Base-by-base conservation (phyloP, 139 green algal genomes). In the Chlamydomonas schloesseri region DNA sequence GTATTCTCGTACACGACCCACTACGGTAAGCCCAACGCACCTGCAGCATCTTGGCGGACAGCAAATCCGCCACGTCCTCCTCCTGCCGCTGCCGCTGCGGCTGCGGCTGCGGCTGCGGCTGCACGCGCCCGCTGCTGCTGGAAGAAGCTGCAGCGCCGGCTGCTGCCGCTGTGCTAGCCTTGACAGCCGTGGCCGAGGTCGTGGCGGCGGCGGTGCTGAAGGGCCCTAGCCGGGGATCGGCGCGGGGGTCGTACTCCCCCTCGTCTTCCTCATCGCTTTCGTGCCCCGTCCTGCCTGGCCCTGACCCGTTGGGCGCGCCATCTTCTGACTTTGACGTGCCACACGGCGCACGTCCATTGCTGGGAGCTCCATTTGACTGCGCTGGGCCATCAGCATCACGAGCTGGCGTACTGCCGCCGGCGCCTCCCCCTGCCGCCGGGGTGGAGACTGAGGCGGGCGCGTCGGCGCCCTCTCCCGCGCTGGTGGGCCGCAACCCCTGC, bases 1-100 rank as follows among this genome's bases (percentile, higher is more conserved):
- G n/a, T n/a, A n/a, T n/a, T n/a, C n/a, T n/a, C n/a, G n/a, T n/a
- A n/a, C n/a, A n/a, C n/a, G n/a, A n/a, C n/a, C n/a, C n/a, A n/a
- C n/a, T n/a, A n/a, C n/a, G n/a, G n/a, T n/a, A n/a, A n/a, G n/a
- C n/a, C n/a, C n/a, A n/a, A n/a, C n/a, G n/a, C 34, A 85, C 79
- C 79, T 85, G 79, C 24, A 85, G 47, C 79, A 85, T 85, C 67
- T 77, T 76, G n/a, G 65, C 33, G 2, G 79, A 73, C 11, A 85
- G 65, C 31, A 77, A 31, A 31, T 85, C 79, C 0, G 79, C 46
- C 13, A 85, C 24, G 23, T 75, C 64, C 13, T 70, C 62, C 42
- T 47, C 78, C 15, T 8, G 23, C 28, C 14, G 13, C 33, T 14
- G 68, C 14, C 1, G 33, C 14, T 47, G n/a, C n/a, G n/a, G n/a